Evolutionary conservation across 352 stramenopile genomes (phyloP), one percentile per base, ranked within the genome.

Genomic region (Phytopythium helicoides): DNA sequence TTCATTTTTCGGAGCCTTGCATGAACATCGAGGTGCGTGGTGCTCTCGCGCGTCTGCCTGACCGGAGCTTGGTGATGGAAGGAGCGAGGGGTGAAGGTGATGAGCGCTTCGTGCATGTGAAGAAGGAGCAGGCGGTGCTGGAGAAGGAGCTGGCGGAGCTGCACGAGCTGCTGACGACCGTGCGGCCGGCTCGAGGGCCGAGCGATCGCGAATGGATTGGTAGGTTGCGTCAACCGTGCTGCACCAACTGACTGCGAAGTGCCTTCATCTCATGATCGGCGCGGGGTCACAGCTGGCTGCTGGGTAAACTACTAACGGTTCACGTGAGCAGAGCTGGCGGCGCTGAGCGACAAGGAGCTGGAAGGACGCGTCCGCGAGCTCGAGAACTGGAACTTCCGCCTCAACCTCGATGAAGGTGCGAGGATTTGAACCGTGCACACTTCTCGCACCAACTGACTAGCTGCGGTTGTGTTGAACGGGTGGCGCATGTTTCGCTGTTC

Each of bases 321-420:
- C 18, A 15, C 10, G 44, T 44, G 15, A 23, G 18, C 15, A 91
- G 81, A 82, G 49, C 52, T 87, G 21, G 50, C 52, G 19, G 59
- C 71, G 23, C 37, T 87, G 58, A 77, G 52, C 38, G 73, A 88
- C 42, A 89, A 92, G 56, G 72, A 86, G 33, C 56, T 92, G 22
- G 81, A 89, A 7, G 60, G 62, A 41, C 84, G 85, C 50, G 75
- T 86, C 37, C 76, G 81, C n/a, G 81, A 89, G 57, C 76, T 92
- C 9, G 74, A 88, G 56, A 92, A 92, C 54, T 86, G 74, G 70
- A 89, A 92, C 56, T 92, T 92, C 52, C 66, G 78, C 4, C 71
- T 92, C 12, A 88, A 92, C 50, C 68, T 89, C 19, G 81, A 92
- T 21, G 81, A 92, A 83, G 74, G 80, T 88, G 23, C 39, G 63